Percentiles rank a stretch among this genome's conserved stretches.
Conservation (phyloP, 148 eudicot species). For the Rhododendron vialii region DNA sequence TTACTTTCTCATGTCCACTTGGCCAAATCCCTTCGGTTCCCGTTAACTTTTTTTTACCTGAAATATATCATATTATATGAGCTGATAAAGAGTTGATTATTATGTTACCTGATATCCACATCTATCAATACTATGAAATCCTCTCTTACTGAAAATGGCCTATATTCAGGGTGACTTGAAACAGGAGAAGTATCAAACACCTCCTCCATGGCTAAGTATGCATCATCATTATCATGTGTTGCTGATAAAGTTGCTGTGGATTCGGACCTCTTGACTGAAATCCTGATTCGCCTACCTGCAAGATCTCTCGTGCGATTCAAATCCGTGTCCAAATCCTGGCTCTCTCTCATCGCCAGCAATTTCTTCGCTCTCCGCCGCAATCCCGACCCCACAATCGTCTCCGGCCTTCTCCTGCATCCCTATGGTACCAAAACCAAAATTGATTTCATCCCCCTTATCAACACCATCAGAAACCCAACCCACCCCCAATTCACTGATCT, state of each 20-base stretch:
- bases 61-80: no score
- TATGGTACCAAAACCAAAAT: background rate
- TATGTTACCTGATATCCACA: no score
- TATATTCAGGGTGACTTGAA: no score
- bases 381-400: background rate
- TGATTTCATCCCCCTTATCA: background rate
- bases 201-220: background rate
- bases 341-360: constrained; percentile 11
- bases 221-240: background rate
- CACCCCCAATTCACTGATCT: background rate
- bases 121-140: no score
- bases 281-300: constrained; percentile 5
- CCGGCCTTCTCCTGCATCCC: background rate
- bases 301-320: constrained; percentile 5
- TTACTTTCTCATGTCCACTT: no score
- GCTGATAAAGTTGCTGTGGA: background rate
- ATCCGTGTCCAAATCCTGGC: constrained; percentile 13
- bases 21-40: no score
- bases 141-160: no score
- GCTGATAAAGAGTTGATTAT: no score
- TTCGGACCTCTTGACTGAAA: constrained; percentile 10
- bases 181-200: no score
- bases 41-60: no score
- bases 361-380: background rate
- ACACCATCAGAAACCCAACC: background rate